A percentile compares a stretch with the other conserved stretches of the same genome.
Evolutionary conservation across 164 flowering plant species (phyloP).

Genomic region (Tetrastigma voinierianum): DNA sequence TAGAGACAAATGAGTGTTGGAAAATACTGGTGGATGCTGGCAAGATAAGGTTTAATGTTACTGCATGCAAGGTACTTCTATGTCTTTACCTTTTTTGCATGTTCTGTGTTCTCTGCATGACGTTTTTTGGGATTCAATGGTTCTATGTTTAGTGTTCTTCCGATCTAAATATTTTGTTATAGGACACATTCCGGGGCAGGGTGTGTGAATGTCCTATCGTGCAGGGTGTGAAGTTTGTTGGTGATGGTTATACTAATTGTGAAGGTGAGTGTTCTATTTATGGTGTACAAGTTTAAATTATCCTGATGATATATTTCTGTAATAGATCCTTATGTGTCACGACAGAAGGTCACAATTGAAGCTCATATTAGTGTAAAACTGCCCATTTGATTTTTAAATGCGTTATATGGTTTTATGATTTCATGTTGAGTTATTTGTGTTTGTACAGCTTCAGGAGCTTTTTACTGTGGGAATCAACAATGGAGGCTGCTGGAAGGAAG

Average conservation of each 20-base stretch:
- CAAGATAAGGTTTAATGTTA: conserved; percentile 59
- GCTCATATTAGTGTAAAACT: background rate
- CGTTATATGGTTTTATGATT: background rate
- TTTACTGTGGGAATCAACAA: conserved; percentile 84
- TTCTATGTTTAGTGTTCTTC: background rate
- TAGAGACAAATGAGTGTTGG: conserved; percentile 91
- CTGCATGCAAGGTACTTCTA: conserved; percentile 82
- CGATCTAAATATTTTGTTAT: conserved; percentile 8
- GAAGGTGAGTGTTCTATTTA: too few relatives aligned
- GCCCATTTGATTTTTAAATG: background rate
- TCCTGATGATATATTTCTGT: too few relatives aligned
- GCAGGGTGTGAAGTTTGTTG: too few relatives aligned
- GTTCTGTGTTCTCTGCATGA: background rate
- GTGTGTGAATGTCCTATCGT: conserved; percentile 96
- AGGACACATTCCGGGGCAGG: conserved; percentile 98
- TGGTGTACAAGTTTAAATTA: background rate
- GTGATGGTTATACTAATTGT: too few relatives aligned
- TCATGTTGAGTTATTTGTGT: background rate
- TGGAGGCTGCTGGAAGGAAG: conserved; percentile 96
- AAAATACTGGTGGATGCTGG: conserved; percentile 96
- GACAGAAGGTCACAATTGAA: too few relatives aligned
- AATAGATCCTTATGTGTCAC: background rate
- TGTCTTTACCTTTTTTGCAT: background rate
- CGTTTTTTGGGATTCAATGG: conserved; percentile 1
- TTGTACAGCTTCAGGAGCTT: conserved; percentile 76